Evolutionary conservation across 1,284 basidiomycete genomes (phyloP).

Genomic region (Tilletia walkeri): DNA sequence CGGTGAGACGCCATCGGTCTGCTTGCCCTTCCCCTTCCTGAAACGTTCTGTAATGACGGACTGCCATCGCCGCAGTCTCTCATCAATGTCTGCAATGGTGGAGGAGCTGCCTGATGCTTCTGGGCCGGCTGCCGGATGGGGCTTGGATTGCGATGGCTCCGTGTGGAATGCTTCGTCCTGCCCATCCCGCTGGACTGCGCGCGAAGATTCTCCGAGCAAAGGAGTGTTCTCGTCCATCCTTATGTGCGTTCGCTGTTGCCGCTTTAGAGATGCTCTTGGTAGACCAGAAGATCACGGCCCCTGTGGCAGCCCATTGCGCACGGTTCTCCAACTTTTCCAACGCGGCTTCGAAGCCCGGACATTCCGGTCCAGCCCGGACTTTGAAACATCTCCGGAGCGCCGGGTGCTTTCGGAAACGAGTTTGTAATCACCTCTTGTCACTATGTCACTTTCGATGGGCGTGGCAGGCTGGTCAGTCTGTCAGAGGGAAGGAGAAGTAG

Average conservation of each 20-base stretch:
- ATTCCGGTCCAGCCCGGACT: too few species aligned
- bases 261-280: too few species aligned
- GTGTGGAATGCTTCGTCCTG: background rate
- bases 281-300: background rate
- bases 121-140: too few species aligned
- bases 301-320: background rate
- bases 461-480: too few species aligned
- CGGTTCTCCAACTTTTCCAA: background rate
- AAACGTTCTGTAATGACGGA: slow-evolving; percentile 10
- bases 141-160: background rate
- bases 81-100: slow-evolving; percentile 12
- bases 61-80: slow-evolving; percentile 8
- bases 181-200: background rate
- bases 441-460: too few species aligned
- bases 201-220: background rate
- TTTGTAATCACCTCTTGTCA: too few species aligned
- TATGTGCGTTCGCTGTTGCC: background rate
- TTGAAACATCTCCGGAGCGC: too few species aligned
- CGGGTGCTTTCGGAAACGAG: too few species aligned
- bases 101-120: too few species aligned
- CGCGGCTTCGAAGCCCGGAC: too few species aligned
- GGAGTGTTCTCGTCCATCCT: slow-evolving; percentile 10
- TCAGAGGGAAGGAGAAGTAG: too few species aligned
- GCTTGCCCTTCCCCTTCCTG: slow-evolving; percentile 14
- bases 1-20: background rate